Evolutionary conservation across 208 protist species (phyloP), one percentile per base, ranked within the genome.

Genomic region (Wallacemonas sp.): DNA sequence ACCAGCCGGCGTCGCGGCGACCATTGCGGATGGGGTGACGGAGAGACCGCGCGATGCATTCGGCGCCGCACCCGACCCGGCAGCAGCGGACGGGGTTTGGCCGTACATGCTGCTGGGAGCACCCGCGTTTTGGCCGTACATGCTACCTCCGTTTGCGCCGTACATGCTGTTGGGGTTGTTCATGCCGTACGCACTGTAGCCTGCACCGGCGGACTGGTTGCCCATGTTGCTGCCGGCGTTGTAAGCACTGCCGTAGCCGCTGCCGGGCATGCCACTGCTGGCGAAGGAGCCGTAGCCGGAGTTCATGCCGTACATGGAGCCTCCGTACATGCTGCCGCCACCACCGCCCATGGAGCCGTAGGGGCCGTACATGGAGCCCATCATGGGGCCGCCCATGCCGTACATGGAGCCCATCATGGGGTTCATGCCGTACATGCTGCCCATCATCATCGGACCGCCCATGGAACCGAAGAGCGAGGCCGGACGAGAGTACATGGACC

Each of bases 231-330:
- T 54, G 41, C n/a, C 32, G 11, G 24, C 39, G 36, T 32, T 52
- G 30, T 38, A 32, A 9, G 33, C 43, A n/a, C 30, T 61, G 64
- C 38, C 49, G 54, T 61, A 61, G 46, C 54, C 54, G 54, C 64
- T 69, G 38, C 64, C 43, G 24, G 47, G 33, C 62, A 74, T 68
- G 11, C 39, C 30, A 29, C 77, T 68, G 43, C 62, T 66, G 58
- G 63, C 52, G 52, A 58, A 58, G 30, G 52, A 58, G 52, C 52
- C 52, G 30, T 43, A 43, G 30, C 52, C 52, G 12, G 52, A 58
- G 63, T 62, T 57, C 70, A 68, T 64, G 60, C 68, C 72, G 63
- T 71, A 76, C 65, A 79, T 52, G 41, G 60, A 68, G 14, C 74
- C 70, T 16, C 68, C 70, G 17, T 60, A 44, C 62, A 68, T 72